Evolutionary conservation across 257 asterid species (phyloP).

Genomic region (Nicotiana otophora): DNA sequence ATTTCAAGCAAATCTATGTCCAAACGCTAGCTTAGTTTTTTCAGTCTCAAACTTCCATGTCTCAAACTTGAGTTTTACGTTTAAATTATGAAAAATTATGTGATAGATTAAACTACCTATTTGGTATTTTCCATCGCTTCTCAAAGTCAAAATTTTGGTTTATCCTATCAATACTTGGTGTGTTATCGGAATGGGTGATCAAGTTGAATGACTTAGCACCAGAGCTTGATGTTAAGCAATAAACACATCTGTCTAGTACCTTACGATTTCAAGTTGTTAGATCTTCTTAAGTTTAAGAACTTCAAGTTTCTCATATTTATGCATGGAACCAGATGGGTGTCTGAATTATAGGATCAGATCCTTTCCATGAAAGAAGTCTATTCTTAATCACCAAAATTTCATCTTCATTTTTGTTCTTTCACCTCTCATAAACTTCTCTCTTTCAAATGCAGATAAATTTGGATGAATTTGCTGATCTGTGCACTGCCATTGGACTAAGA

Average conservation of each 20-base stretch:
- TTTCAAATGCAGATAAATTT: conserved; percentile 64
- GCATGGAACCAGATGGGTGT: neutral
- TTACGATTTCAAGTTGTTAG: neutral
- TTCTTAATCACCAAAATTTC: neutral
- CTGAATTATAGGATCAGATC: neutral
- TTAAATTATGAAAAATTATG: neutral
- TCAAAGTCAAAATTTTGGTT: neutral
- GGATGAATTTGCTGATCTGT: conserved; percentile 84
- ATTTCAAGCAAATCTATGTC: too few species aligned
- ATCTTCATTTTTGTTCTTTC: neutral
- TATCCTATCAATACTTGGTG: neutral
- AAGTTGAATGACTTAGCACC: neutral
- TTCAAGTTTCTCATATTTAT: neutral
- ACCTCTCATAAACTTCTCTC: neutral
- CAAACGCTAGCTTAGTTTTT: neutral
- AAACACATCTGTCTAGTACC: conserved; percentile 4
- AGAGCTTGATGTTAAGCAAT: neutral
- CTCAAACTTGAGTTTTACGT: neutral
- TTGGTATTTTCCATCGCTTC: neutral
- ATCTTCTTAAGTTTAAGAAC: neutral
- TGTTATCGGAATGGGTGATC: neutral
- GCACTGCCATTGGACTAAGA: conserved; percentile 80
- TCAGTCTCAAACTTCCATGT: neutral
- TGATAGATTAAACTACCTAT: neutral
- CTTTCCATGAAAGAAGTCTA: neutral